Conservation (phyloP, 1,139 yeast species). For the Kurtzmaniella quercitrusa region DNA sequence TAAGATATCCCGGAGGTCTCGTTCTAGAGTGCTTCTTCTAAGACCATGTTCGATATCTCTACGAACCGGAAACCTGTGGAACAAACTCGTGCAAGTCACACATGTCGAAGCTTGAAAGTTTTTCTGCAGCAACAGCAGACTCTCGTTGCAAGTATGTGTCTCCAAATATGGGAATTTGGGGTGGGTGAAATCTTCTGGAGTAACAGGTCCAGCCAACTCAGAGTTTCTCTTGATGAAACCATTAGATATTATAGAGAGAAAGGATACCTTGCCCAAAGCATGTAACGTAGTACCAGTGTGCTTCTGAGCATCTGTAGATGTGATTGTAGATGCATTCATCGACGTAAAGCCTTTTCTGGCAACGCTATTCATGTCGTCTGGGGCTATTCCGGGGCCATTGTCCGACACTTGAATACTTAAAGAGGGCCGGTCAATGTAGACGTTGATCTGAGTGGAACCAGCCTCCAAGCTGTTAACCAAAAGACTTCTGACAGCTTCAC, state of each 20-base stretch:
- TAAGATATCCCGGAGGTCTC: background rate
- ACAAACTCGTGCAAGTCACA: background rate
- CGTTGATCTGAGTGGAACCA: conserved; percentile 54
- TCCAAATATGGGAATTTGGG: background rate
- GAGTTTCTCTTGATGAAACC: background rate
- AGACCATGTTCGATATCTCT: background rate
- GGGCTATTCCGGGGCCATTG: conserved; percentile 67
- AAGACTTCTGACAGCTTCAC: conserved; percentile 61
- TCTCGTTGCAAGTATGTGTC: background rate
- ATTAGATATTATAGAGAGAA: conserved; percentile 22
- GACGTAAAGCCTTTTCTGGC: conserved; percentile 48
- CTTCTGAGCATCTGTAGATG: background rate
- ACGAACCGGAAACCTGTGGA: background rate
- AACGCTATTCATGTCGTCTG: conserved; percentile 35
- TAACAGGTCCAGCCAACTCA: background rate
- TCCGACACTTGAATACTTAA: conserved; percentile 66
- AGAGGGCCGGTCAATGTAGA: conserved; percentile 56
- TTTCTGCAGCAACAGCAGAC: no score
- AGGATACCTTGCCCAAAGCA: conserved; percentile 29
- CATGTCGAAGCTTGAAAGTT: background rate
- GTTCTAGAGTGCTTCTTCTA: background rate
- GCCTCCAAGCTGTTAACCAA: conserved; percentile 83
- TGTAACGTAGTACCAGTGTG: conserved; percentile 72
- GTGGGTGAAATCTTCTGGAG: background rate
- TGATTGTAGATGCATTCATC: background rate